phyloP scores from a whole-genome alignment of 1,284 basidiomycete genomes.

The Flammula alnicola region DNA sequence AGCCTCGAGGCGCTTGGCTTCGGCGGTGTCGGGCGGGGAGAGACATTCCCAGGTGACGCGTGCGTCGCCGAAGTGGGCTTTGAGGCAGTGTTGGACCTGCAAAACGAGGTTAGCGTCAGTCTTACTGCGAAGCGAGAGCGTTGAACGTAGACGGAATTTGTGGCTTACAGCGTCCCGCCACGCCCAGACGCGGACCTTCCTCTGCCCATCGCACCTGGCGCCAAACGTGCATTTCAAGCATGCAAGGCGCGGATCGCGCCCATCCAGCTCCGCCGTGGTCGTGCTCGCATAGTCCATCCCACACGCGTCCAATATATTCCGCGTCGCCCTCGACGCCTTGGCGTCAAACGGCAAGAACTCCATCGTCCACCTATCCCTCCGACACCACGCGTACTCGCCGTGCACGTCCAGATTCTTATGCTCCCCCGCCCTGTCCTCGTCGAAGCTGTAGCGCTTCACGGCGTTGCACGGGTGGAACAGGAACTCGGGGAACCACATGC shows the following conservation, averaged over 20 bases:
- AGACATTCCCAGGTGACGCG: conserved; percentile 34
- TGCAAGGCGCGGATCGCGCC: conserved; percentile 36
- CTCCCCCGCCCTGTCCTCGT: conserved; percentile 10
- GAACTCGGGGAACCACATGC: conserved; percentile 36
- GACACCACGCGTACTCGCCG: not conserved
- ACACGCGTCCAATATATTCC: conserved; percentile 34
- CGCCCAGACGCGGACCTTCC: conserved; percentile 30
- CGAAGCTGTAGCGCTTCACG: conserved; percentile 4
- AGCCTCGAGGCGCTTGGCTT: conserved; percentile 26
- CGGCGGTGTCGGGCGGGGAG: conserved; percentile 27
- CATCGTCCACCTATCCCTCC: conserved; percentile 27
- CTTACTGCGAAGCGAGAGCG: not conserved
- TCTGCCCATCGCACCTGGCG: conserved; percentile 36
- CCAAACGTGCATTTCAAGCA: conserved; percentile 42
- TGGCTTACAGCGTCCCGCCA: conserved; percentile 41
- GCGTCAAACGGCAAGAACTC: conserved; percentile 30
- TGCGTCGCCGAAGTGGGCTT: conserved; percentile 34
- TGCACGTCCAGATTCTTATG: conserved; percentile 10
- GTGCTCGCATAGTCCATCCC: conserved; percentile 27
- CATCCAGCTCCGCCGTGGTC: conserved; percentile 32
- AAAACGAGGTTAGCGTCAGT: too few relatives aligned
- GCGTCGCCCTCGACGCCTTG: conserved; percentile 34
- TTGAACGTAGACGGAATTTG: not conserved
- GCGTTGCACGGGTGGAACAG: conserved; percentile 37
- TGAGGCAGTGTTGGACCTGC: conserved; percentile 37